Evolutionary conservation across 2,329 filamentous ascomycete species (phyloP).

Genomic region (Ceratocystis diversiconidia): DNA sequence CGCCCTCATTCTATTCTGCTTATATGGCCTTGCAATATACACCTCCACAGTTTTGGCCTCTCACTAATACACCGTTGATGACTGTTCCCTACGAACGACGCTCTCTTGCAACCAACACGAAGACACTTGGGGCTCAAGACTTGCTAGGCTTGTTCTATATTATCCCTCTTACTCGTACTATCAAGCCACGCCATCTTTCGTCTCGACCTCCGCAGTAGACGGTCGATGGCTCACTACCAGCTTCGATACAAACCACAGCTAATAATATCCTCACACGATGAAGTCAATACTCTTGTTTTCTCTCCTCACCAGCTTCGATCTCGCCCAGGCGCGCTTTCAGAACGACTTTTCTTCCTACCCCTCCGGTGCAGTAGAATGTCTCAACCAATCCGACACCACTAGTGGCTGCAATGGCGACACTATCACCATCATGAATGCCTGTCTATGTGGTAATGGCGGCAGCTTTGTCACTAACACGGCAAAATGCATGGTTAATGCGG

Average conservation of each 20-base stretch:
- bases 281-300: constrained; percentile 21
- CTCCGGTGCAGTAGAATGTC: constrained; percentile 27
- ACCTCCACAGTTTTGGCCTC: background rate
- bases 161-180: background rate
- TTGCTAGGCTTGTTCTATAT: background rate
- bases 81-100: background rate
- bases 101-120: background rate
- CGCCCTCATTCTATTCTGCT: background rate
- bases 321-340: constrained; percentile 21
- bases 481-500: constrained; percentile 30
- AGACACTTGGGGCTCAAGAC: background rate
- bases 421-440: constrained; percentile 31
- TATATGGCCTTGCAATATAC: background rate
- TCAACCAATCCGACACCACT: constrained; percentile 28
- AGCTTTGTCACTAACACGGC: constrained; percentile 36
- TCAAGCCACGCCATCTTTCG: background rate
- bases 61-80: background rate
- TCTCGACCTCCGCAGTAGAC: background rate
- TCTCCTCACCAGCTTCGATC: constrained; percentile 23
- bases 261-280: constrained; percentile 4
- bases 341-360: constrained; percentile 28
- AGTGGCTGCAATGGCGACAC: constrained; percentile 31
- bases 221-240: background rate
- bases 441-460: constrained; percentile 36
- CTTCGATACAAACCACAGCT: background rate